Conservation (phyloP, 208 protist species). For the Leishmania amazonensis region DNA sequence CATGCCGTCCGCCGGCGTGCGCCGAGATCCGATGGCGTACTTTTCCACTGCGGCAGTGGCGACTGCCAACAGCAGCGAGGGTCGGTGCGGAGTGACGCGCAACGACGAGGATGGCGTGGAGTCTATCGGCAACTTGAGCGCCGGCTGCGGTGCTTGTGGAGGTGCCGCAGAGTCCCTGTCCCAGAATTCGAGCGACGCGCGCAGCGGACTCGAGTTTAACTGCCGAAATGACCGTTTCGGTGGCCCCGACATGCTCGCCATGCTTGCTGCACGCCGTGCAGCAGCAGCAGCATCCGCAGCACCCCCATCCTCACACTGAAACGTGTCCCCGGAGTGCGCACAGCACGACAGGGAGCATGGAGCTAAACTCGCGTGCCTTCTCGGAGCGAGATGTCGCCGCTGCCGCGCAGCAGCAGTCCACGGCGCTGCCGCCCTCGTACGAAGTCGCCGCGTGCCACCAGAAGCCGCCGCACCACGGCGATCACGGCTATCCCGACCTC, state of each 20-base stretch:
- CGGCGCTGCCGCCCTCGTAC: conserved; percentile 14
- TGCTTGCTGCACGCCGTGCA: conserved; percentile 32
- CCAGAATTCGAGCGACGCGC: background rate
- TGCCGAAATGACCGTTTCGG: conserved; percentile 7
- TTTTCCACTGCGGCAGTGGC: conserved; percentile 19
- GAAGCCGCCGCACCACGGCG: background rate
- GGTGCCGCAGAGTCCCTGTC: background rate
- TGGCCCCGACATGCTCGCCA: conserved; percentile 24
- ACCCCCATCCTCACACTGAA: background rate
- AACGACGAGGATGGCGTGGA: background rate
- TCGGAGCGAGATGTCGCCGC: conserved; percentile 6
- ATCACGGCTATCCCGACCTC: background rate
- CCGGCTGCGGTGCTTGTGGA: background rate
- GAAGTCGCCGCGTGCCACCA: background rate
- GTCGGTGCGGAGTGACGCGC: background rate
- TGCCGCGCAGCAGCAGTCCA: background rate
- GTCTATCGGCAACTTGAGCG: background rate
- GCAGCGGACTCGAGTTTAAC: background rate
- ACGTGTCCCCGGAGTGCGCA: conserved; percentile 11
- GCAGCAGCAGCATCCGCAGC: conserved; percentile 16
- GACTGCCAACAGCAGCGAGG: background rate
- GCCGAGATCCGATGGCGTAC: conserved; percentile 25
- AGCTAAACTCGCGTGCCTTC: conserved; percentile 8
- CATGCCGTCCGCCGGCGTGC: conserved; percentile 12
- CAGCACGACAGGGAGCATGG: conserved; percentile 7